A percentile compares a stretch with the other conserved stretches of the same genome.
Conservation (phyloP, 176 grass and related monocot genomes). For the Melocanna baccifera region DNA sequence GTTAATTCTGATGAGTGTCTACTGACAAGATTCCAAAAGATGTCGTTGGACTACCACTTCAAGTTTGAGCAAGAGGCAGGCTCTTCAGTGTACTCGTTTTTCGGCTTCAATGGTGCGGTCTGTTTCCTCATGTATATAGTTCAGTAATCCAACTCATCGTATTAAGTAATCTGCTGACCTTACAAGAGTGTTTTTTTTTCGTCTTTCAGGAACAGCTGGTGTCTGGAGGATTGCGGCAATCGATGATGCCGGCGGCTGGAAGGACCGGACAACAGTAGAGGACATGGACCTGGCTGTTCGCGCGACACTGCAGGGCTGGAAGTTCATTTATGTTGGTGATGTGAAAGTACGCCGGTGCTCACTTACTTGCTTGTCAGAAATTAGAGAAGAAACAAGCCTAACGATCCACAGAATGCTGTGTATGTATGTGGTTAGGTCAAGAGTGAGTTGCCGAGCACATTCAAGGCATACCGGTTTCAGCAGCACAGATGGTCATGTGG, state of each 20-base stretch:
- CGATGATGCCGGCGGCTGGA: conserved; percentile 76
- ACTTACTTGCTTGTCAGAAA: conserved; percentile 17
- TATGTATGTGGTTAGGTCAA: conserved; percentile 55
- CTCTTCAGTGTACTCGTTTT: conserved; percentile 66
- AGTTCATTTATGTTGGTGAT: conserved; percentile 73
- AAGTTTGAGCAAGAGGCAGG: conserved; percentile 94
- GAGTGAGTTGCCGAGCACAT: conserved; percentile 92
- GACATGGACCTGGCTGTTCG: conserved; percentile 97
- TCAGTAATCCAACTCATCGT: background rate
- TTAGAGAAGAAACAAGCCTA: background rate
- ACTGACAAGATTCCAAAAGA: conserved; percentile 88
- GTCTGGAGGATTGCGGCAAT: conserved; percentile 89
- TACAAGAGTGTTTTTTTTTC: background rate
- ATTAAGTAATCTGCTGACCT: background rate
- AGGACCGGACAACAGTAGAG: conserved; percentile 95
- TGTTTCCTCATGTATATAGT: background rate
- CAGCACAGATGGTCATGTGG: conserved; percentile 98
- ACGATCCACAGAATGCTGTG: conserved; percentile 16
- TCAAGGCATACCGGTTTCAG: conserved; percentile 88
- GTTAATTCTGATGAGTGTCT: conserved; percentile 87
- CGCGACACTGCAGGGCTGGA: conserved; percentile 69
- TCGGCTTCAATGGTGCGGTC: conserved; percentile 77
- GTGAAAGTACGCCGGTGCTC: conserved; percentile 48
- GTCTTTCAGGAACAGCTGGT: conserved; percentile 74
- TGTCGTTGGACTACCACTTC: conserved; percentile 97